Evolutionary conservation across 1,284 basidiomycete species (phyloP), one percentile per base, ranked within the genome.

Genomic region (Vanrija humicola): DNA sequence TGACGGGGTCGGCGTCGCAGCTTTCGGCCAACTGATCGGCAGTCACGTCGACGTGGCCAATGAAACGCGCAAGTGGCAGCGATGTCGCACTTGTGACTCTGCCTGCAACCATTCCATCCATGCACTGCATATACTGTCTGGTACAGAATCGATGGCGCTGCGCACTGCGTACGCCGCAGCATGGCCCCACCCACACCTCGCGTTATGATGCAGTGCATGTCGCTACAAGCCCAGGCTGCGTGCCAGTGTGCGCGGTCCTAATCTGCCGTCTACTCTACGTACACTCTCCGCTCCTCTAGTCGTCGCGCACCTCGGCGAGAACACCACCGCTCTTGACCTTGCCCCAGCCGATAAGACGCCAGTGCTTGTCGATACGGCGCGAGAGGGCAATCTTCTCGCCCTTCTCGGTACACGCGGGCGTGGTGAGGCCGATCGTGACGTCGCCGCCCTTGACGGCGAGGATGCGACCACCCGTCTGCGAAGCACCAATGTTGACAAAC

Each of bases 351-450:
- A 83, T 82, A 66, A 83, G 71, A 54, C 82, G 75, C 95, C 95
- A 98, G 80, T 98, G 95, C 80, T 97, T 97, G 79, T 98, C 92
- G 66, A 96, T 95, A 68, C 92, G 82, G 60, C 93, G 82, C 39
- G 89, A 90, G 44, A 97, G 77, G 1, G 93, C 92, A 48, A 97
- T 93, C 81, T 96, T 97, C 79, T 97, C 93, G 19, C 90, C 91
- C 44, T 95, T 83, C 74, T 95, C 91, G 29, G 90, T 93, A 74
- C 93, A 96, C 6, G 91, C 91, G 0, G 93, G 93, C 3, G 87
- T 87, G 29, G 90, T 95, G 53, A 95, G 79, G 65, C 90, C 86
- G 62, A 96, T 94, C 78, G 93, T 93, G 40, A 91, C 92, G 16
- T 93, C 81, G 76, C 94, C 91, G 9, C 88, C 90, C 78, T 93